Conservation (phyloP, 441 rosid species). For the Flueggea neowawraea region DNA sequence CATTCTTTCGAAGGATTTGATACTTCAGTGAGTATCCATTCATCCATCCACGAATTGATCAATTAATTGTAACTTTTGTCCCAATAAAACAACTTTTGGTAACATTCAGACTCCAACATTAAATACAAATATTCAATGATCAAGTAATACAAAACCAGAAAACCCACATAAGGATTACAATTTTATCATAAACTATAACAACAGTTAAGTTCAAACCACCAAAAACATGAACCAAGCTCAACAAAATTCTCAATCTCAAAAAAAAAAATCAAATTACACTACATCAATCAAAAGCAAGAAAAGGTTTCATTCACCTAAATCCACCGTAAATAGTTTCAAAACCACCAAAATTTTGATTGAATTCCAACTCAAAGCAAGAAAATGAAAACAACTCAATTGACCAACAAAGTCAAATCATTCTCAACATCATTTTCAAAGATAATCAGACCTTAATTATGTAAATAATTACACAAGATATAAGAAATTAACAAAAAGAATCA, state of each 20-base stretch:
- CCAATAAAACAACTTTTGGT: not conserved
- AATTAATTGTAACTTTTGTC: not conserved
- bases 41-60: too few species aligned
- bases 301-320: not conserved
- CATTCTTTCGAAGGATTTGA: too few species aligned
- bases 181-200: not conserved
- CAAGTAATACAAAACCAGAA: not conserved
- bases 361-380: not conserved
- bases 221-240: slow-evolving; percentile 1
- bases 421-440: not conserved
- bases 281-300: not conserved
- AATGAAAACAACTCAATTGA: slow-evolving; percentile 7
- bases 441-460: not conserved
- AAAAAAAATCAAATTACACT: not conserved
- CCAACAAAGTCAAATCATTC: not conserved
- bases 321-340: not conserved
- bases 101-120: not conserved
- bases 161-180: too few species aligned
- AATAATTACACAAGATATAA: not conserved
- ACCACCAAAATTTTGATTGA: not conserved
- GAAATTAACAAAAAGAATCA: slow-evolving; percentile 2
- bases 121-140: not conserved
- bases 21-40: too few species aligned
- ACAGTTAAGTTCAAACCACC: not conserved
- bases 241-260: not conserved